Evolutionary conservation across 2,329 filamentous ascomycete genomes (phyloP).

Genomic region (Pseudogymnoascus sp.): DNA sequence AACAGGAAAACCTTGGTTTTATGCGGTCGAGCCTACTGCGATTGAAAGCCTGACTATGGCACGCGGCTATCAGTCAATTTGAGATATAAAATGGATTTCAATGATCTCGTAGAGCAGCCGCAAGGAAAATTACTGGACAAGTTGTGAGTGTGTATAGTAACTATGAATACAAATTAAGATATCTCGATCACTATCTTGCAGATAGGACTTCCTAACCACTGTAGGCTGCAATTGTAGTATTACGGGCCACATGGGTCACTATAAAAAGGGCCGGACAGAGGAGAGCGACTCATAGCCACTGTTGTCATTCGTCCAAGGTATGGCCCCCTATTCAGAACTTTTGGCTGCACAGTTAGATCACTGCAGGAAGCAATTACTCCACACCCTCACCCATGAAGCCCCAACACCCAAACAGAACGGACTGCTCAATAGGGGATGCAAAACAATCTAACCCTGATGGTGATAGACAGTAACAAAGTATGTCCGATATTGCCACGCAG

Average conservation of each 20-base stretch:
- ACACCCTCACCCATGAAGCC: neutral
- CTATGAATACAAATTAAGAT: neutral
- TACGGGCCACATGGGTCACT: neutral
- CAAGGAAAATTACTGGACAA: neutral
- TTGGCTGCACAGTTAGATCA: neutral
- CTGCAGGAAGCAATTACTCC: neutral
- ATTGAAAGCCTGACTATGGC: neutral
- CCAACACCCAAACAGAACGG: neutral
- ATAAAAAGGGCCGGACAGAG: neutral
- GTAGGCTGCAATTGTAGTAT: neutral
- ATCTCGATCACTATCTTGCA: neutral
- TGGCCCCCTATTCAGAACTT: neutral
- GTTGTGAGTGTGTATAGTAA: neutral
- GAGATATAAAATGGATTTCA: neutral
- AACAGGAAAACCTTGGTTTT: neutral
- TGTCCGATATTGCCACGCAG: neutral
- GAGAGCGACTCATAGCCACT: neutral
- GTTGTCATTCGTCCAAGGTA: neutral
- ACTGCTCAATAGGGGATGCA: neutral
- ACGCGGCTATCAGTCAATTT: neutral
- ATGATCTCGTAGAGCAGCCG: neutral
- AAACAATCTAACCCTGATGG: neutral
- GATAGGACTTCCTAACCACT: neutral
- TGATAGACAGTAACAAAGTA: neutral
- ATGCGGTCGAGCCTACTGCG: neutral